Conservation (phyloP, 345 rosid species). For the Garcia nutans region DNA sequence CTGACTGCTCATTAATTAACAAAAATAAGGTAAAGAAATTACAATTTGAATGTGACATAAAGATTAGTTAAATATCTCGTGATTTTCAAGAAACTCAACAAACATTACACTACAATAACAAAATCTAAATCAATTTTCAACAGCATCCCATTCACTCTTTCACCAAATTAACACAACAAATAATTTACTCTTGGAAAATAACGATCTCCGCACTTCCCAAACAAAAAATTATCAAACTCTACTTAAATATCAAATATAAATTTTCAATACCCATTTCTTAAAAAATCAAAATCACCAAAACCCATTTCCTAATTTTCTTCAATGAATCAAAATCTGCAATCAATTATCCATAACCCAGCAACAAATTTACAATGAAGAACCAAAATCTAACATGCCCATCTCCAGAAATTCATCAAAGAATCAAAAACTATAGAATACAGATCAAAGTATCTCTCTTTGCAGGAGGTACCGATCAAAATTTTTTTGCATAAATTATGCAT, state of each 20-base stretch:
- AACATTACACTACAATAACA: constrained; percentile 5
- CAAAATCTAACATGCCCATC: neutral
- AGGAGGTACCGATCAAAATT: neutral
- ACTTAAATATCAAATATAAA: neutral
- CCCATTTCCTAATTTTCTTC: neutral
- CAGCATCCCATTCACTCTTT: constrained; percentile 8
- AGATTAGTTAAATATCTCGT: constrained; percentile 17
- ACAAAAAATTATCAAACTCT: neutral
- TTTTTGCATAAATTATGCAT: too few relatives aligned
- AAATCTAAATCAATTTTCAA: constrained; percentile 14
- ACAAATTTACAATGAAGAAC: neutral
- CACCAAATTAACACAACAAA: neutral
- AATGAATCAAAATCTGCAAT: neutral
- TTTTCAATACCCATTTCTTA: neutral
- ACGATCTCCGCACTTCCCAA: neutral
- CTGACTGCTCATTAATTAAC: constrained; percentile 7
- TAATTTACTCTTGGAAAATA: neutral
- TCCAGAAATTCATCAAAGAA: neutral
- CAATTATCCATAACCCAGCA: neutral
- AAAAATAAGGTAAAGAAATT: neutral
- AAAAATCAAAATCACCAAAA: constrained; percentile 2
- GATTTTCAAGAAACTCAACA: constrained; percentile 20
- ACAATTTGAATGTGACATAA: constrained; percentile 15
- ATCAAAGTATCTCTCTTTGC: constrained; percentile 10
- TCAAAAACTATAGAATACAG: constrained; percentile 15